Percentiles rank a stretch among this genome's conserved stretches.
These are phyloP conservation scores for Meyerozyma guilliermondii DNA, from an alignment of 1,139 yeast species.

Conservation along the genomic window DNA sequence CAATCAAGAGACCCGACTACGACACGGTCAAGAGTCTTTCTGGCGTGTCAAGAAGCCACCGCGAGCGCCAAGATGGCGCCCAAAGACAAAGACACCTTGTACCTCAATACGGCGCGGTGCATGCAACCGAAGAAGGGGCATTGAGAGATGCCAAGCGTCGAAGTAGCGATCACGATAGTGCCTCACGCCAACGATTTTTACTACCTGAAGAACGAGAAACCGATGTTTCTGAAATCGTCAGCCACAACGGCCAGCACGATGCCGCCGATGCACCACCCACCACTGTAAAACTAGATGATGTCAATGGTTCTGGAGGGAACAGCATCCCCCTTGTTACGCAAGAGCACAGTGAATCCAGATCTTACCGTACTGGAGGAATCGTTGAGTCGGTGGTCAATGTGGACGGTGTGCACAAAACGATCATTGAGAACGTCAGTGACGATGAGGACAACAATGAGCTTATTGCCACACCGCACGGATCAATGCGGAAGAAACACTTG, in stretches of 20 bases:
- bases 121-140: slow-evolving; percentile 50
- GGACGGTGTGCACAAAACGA: slow-evolving; percentile 82
- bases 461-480: slow-evolving; percentile 4
- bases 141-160: slow-evolving; percentile 26
- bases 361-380: slow-evolving; percentile 62
- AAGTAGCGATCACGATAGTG: slow-evolving; percentile 8
- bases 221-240: slow-evolving; percentile 23
- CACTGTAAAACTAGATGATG: not conserved
- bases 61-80: slow-evolving; percentile 4
- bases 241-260: slow-evolving; percentile 3
- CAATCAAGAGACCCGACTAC: slow-evolving; percentile 51
- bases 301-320: not conserved
- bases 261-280: not conserved
- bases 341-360: slow-evolving; percentile 29
- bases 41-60: not conserved
- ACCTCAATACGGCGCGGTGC: slow-evolving; percentile 35
- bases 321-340: not conserved
- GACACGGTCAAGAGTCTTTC: slow-evolving; percentile 1
- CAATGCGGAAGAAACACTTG: slow-evolving; percentile 6
- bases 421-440: slow-evolving; percentile 60
- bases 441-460: slow-evolving; percentile 18
- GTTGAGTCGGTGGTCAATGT: slow-evolving; percentile 81
- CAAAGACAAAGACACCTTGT: slow-evolving; percentile 1
- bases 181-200: slow-evolving; percentile 10
- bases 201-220: slow-evolving; percentile 26